Percentiles rank a stretch among this genome's conserved stretches.
Evolutionary conservation across 2,329 filamentous ascomycete species (phyloP).

Genomic region (Stachybotrys elegans): DNA sequence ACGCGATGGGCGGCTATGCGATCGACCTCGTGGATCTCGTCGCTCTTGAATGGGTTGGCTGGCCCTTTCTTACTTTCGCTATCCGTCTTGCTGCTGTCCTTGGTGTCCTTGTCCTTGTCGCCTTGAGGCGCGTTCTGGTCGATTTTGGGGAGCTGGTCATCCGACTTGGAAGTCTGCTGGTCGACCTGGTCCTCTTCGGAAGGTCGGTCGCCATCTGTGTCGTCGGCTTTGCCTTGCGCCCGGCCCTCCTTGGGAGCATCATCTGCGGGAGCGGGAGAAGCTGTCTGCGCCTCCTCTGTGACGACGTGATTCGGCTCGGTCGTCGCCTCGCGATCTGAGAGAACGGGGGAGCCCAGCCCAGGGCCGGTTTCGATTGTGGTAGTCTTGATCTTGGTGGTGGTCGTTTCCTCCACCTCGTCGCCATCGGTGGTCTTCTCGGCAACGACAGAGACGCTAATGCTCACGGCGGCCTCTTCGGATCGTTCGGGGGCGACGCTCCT

Average conservation of each 20-base stretch:
- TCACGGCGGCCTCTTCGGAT: neutral
- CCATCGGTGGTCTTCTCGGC: neutral
- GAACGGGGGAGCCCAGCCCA: neutral
- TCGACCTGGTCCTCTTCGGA: too few species aligned
- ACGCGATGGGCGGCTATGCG: conserved; percentile 1
- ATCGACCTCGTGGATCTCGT: conserved; percentile 1
- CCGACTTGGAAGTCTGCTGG: too few species aligned
- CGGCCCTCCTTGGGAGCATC: too few species aligned
- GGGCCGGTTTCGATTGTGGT: neutral
- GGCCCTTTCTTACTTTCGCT: neutral
- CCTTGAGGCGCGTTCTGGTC: too few species aligned
- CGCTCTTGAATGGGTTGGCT: too few species aligned
- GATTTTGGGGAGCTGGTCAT: too few species aligned
- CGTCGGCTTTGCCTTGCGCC: neutral
- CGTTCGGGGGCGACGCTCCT: neutral
- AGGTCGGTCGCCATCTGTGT: too few species aligned
- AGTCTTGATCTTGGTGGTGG: neutral
- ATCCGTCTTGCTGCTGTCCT: neutral
- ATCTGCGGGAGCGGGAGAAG: too few species aligned
- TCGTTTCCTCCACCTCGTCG: neutral
- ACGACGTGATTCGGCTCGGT: too few species aligned
- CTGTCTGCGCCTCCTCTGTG: too few species aligned
- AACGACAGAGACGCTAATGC: neutral
- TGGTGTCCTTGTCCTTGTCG: neutral
- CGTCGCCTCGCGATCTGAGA: neutral